A percentile compares a stretch with the other conserved stretches of the same genome.
Evolutionary conservation across 805 yeast genomes (phyloP).

Genomic region (Isabelozyma pseudorhagii): DNA sequence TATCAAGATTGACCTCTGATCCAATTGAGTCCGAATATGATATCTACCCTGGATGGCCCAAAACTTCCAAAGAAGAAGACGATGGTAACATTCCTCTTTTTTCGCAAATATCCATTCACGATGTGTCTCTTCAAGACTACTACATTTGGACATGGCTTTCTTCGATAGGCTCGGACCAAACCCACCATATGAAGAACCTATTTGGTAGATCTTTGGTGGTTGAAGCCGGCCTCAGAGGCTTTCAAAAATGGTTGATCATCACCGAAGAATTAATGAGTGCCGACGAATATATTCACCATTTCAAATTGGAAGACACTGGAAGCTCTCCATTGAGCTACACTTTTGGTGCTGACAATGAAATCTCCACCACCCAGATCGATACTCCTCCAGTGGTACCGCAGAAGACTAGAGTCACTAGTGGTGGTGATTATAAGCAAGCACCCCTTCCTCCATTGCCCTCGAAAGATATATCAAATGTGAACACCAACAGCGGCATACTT

Average conservation of each 20-base stretch:
- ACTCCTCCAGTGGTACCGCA: conserved; percentile 8
- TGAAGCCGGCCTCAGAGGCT: conserved; percentile 75
- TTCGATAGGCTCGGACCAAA: conserved; percentile 70
- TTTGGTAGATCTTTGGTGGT: conserved; percentile 82
- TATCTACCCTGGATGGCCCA: conserved; percentile 39
- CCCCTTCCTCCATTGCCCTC: conserved; percentile 22
- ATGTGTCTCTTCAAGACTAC: conserved; percentile 78
- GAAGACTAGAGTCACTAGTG: conserved; percentile 12
- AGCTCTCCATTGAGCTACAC: conserved; percentile 6
- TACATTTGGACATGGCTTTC: conserved; percentile 92
- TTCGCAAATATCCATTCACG: conserved; percentile 42
- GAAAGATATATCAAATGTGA: conserved; percentile 3
- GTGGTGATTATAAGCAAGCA: conserved; percentile 16
- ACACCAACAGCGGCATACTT: background rate
- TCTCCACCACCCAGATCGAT: conserved; percentile 5
- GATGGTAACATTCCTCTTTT: conserved; percentile 30
- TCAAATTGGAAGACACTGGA: conserved; percentile 8
- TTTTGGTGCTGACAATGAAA: conserved; percentile 9
- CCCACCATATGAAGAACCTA: conserved; percentile 56
- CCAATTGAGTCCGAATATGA: conserved; percentile 34
- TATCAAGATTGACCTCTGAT: conserved; percentile 36
- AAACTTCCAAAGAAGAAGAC: background rate
- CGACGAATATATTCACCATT: conserved; percentile 28
- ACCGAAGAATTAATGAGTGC: conserved; percentile 59
- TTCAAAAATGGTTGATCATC: conserved; percentile 75